Conservation (phyloP, 352 stramenopile genomes). For the Pythium chondricola region DNA sequence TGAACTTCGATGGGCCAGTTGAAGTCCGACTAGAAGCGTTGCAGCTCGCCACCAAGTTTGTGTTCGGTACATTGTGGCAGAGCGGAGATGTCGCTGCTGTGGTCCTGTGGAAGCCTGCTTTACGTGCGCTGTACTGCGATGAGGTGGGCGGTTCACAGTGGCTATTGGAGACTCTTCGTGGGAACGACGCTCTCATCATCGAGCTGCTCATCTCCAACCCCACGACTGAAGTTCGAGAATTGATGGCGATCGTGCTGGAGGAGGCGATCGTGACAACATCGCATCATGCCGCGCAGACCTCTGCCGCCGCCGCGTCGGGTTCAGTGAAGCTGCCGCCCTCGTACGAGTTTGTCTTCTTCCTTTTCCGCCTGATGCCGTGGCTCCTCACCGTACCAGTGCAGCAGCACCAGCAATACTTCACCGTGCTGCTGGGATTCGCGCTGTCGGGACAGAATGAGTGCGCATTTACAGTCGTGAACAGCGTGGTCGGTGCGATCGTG, state of each 20-base stretch:
- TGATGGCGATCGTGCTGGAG: conserved; percentile 61
- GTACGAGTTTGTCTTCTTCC: conserved; percentile 78
- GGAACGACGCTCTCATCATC: conserved; percentile 58
- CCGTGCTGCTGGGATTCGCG: conserved; percentile 71
- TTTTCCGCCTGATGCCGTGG: conserved; percentile 74
- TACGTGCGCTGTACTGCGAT: conserved; percentile 66
- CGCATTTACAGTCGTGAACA: conserved; percentile 77
- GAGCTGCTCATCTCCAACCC: conserved; percentile 73
- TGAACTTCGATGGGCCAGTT: conserved; percentile 31
- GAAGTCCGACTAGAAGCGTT: conserved; percentile 68
- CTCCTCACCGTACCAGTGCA: conserved; percentile 59
- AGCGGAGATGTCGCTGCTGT: conserved; percentile 63
- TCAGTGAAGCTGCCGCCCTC: conserved; percentile 43
- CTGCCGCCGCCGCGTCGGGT: background rate
- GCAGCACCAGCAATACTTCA: conserved; percentile 71
- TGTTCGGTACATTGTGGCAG: conserved; percentile 85
- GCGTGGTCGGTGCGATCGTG: conserved; percentile 71
- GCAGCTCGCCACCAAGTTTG: conserved; percentile 78
- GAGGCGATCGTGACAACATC: conserved; percentile 56
- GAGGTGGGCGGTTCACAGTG: conserved; percentile 65
- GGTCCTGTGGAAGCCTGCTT: conserved; percentile 65
- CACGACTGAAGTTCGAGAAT: conserved; percentile 55
- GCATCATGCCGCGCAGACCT: conserved; percentile 2
- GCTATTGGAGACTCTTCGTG: conserved; percentile 54
- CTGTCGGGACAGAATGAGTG: conserved; percentile 77